Base-by-base conservation (phyloP, 2,329 filamentous ascomycete species). In the Amauroascus verrucosus region DNA sequence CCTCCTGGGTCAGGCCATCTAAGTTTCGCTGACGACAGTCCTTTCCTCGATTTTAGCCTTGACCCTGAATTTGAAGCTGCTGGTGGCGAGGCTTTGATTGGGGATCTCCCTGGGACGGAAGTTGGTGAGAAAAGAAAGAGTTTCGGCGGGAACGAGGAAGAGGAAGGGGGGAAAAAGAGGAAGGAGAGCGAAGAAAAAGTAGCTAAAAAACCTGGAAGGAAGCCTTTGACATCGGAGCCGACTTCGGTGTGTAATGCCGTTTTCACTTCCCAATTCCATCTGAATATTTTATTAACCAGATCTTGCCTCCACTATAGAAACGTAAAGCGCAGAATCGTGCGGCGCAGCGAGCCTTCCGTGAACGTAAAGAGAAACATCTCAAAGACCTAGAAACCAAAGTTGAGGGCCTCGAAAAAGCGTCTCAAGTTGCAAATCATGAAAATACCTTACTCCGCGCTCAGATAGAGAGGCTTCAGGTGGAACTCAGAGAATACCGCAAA, bases 161-260 rank as follows among this genome's bases (percentile, higher is more conserved):
- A 86, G 5, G 85, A 77, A n/a, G 74, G 73, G 26, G 78, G 77
- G 43, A 81, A 81, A 60, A 81, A 82, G 55, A 93, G 88, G 59
- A 81, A 86, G 56, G 89, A 95, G 70, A 82, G 84, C 55, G 83
- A 88, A 53, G 88, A 90, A 43, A 95, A 93, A 72, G 77, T 84
- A 41, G 82, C 88, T 22, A 97, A 97, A 81, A 98, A 97, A 73
- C 91, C 93, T 3, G 93, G 93, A 48, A 82, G 93, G 58, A 98
- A 98, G 76, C 93, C 91, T 18, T 77, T 97, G 63, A 97, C 88
- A 46, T 94, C 88, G 20, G 93, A 97, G 70, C 93, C 93, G 22
- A 97, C 87, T 61, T 93, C 90, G 61, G 91, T 97, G 83, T 75
- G 90, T 81, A 56, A 16, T 45, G 16, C 49, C 55, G 51, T 53